Percentiles rank a stretch among this genome's conserved stretches.
These are phyloP conservation scores for Nepenthes gracilis DNA, from an alignment of 148 eudicot genomes.

Conservation along the genomic window DNA sequence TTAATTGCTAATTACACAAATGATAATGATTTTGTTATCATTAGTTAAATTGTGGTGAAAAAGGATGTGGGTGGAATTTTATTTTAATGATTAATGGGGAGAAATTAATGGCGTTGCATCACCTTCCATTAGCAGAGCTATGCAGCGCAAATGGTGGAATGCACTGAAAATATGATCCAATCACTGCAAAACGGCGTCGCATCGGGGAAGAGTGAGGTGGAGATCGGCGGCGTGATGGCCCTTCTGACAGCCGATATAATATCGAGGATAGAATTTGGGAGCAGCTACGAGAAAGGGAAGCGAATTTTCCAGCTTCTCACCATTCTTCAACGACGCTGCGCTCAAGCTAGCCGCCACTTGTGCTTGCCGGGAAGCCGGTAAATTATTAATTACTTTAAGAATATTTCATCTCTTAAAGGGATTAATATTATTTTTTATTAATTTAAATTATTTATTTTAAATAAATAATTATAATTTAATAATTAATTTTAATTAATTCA, in stretches of 20 bases:
- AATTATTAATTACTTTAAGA: not conserved
- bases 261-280: slow-evolving; percentile 72
- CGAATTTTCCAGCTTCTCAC: slow-evolving; percentile 56
- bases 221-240: slow-evolving; percentile 74
- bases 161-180: slow-evolving; percentile 57
- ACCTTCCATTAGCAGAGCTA: slow-evolving; percentile 36
- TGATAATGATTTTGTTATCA: too few relatives aligned
- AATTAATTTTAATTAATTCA: too few relatives aligned
- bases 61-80: not conserved
- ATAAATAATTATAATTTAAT: too few relatives aligned
- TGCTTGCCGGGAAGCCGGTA: slow-evolving; percentile 90
- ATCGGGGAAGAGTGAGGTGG: slow-evolving; percentile 44
- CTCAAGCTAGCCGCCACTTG: slow-evolving; percentile 73
- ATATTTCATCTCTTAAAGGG: not conserved
- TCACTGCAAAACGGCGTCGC: slow-evolving; percentile 23
- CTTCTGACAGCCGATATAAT: slow-evolving; percentile 73
- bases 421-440: too few relatives aligned
- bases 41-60: not conserved
- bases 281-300: slow-evolving; percentile 74
- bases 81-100: not conserved
- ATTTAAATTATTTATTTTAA: too few relatives aligned
- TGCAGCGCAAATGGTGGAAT: slow-evolving; percentile 69
- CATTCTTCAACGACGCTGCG: slow-evolving; percentile 55
- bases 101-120: not conserved
- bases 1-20: too few relatives aligned